Base-by-base conservation (phyloP, 768 basidiomycete species). In the Leccinum arenicola region DNA sequence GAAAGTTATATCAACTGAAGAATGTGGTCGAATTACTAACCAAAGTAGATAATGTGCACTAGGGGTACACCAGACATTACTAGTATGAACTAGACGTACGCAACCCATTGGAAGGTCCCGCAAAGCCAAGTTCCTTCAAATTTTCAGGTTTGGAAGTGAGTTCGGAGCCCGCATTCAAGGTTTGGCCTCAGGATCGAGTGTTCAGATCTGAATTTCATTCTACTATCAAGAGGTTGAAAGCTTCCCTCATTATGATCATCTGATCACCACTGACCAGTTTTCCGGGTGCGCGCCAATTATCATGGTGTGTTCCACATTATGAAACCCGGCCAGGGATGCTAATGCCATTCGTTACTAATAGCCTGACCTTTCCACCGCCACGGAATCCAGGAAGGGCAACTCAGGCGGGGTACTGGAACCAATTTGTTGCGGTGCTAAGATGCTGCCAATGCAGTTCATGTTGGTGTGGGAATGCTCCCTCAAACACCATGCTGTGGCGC, bases 401-500 rank as follows among this genome's bases (percentile, higher is more conserved):
- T 12, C 19, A 47, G 45, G 45, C 21, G 19, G 38, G 21, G 21
- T 47, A 14, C 45, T 6, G 12, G n/a, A 12, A 31, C 21, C 17
- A 33, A 47, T 23, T 35, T 54, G 31, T 23, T 55, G 54, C 23
- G 54, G 54, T 10, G 45, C 27, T 6, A 6, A 19, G 12, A 23
- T 15, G 52, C 25, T 45, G 12, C 31, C 31, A 31, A 27, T 15
- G 45, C 29, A 11, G 11, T 5, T 25, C 9, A n/a, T 33, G 17
- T n/a, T 61, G 38, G 21, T 58, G 14, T 58, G 5, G 9, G 56
- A 43, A 35, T 17, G 38, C 17, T 19, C 25, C 31, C 38, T 23
- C 12, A 8, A 14, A 17, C 11, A 29, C 58, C 59, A 50, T 17
- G 57, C 60, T 61, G 60, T 60, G 15, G 43, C 5, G 17, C 17